A percentile compares a stretch with the other conserved stretches of the same genome.
phyloP scores from a whole-genome alignment of 2,329 filamentous ascomycete species.

The Fonsecaea monophora region DNA sequence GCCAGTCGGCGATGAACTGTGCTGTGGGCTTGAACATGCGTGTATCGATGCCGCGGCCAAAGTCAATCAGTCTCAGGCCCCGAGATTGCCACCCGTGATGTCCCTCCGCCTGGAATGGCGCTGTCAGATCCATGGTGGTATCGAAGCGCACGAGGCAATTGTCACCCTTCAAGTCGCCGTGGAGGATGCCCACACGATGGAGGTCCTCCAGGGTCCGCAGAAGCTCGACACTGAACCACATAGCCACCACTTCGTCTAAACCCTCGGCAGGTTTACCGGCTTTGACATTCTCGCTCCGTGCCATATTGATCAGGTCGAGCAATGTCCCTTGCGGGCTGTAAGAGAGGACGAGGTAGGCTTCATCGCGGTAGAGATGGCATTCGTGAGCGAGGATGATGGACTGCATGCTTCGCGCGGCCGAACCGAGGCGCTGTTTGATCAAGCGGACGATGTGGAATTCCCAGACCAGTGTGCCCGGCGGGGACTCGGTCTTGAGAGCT shows the following conservation, averaged over 20 bases:
- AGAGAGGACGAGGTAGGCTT: constrained; percentile 87
- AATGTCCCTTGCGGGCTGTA: constrained; percentile 89
- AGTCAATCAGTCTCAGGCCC: constrained; percentile 88
- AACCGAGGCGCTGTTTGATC: constrained; percentile 75
- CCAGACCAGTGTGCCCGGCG: constrained; percentile 72
- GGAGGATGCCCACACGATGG: constrained; percentile 78
- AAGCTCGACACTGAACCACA: constrained; percentile 95
- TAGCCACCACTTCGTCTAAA: constrained; percentile 88
- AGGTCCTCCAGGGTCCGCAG: constrained; percentile 88
- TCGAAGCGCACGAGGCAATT: constrained; percentile 86
- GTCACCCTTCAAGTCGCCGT: constrained; percentile 94
- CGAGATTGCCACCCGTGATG: constrained; percentile 78
- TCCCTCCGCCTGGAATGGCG: constrained; percentile 75
- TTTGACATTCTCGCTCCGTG: constrained; percentile 70
- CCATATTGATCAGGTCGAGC: constrained; percentile 90
- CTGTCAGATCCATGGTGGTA: constrained; percentile 54
- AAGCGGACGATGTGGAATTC: constrained; percentile 96
- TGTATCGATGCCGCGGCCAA: constrained; percentile 95
- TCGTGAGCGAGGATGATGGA: constrained; percentile 86
- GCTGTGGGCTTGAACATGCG: constrained; percentile 76
- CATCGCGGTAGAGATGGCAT: constrained; percentile 88
- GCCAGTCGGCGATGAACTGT: constrained; percentile 95
- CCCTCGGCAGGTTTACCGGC: constrained; percentile 49
- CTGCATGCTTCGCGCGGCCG: constrained; percentile 69
- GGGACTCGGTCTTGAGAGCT: constrained; percentile 93